phyloP scores from a whole-genome alignment of 257 asterid species.

The Ehretia macrophylla region DNA sequence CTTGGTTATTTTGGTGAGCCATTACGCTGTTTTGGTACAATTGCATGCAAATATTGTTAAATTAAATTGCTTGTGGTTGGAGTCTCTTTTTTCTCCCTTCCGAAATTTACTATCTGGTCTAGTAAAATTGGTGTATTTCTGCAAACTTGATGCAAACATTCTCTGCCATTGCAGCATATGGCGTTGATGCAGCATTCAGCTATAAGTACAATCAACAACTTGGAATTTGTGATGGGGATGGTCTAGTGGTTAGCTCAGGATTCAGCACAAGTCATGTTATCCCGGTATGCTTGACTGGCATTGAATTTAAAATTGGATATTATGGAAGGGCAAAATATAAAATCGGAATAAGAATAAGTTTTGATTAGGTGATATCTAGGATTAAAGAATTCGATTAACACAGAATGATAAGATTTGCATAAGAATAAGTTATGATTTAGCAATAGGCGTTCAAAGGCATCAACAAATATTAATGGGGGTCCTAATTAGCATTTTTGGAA shows the following conservation, averaged over 20 bases:
- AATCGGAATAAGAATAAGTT: too few species aligned
- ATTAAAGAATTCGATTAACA: too few species aligned
- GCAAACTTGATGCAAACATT: not conserved
- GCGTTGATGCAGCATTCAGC: constrained; percentile 94
- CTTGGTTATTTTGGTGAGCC: not conserved
- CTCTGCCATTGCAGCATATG: constrained; percentile 63
- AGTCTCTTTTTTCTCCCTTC: not conserved
- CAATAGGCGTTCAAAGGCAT: too few species aligned
- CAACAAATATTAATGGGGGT: too few species aligned
- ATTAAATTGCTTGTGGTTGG: not conserved
- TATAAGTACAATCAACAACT: constrained; percentile 77
- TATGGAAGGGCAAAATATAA: too few species aligned
- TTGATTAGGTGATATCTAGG: too few species aligned
- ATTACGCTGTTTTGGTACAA: too few species aligned
- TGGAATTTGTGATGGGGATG: constrained; percentile 66
- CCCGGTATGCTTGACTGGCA: constrained; percentile 63
- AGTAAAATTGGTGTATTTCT: not conserved
- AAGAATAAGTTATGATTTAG: too few species aligned
- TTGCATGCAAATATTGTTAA: not conserved
- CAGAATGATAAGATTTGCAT: too few species aligned
- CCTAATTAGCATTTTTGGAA: too few species aligned
- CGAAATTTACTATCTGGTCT: not conserved
- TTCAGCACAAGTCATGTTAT: constrained; percentile 85
- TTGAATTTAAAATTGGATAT: constrained; percentile 1
- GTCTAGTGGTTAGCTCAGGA: constrained; percentile 89